A percentile compares a stretch with the other conserved stretches of the same genome.
Conservation (phyloP, 768 basidiomycete species). For the Leucosporidium yakuticum region DNA sequence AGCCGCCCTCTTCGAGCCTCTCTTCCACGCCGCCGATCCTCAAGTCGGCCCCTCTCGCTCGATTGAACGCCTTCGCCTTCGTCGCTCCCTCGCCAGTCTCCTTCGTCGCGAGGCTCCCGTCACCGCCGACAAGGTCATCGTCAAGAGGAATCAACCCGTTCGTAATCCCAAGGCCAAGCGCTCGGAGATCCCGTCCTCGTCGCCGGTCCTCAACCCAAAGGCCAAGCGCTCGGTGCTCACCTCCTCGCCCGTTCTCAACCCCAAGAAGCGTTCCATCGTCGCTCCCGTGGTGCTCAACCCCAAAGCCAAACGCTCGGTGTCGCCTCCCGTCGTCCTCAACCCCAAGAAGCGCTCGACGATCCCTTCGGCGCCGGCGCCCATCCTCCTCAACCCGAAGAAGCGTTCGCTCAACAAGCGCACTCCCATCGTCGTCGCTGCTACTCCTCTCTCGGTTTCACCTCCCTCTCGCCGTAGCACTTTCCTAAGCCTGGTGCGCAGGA, state of each 20-base stretch:
- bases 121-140: too few relatives aligned
- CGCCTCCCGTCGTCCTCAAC: conserved; percentile 1
- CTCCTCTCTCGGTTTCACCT: conserved; percentile 12
- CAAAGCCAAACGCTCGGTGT: conserved; percentile 4
- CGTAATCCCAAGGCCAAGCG: conserved; percentile 25
- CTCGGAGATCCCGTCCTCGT: not conserved
- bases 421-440: conserved; percentile 8
- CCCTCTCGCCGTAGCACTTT: conserved; percentile 1
- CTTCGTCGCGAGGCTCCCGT: not conserved
- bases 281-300: conserved; percentile 8
- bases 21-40: conserved; percentile 23
- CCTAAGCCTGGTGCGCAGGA: too few relatives aligned
- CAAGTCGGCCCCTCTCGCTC: conserved; percentile 26
- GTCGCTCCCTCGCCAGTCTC: conserved; percentile 8
- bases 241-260: not conserved
- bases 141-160: not conserved
- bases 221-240: not conserved
- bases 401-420: conserved; percentile 21
- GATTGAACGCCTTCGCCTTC: conserved; percentile 32
- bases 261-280: conserved; percentile 2
- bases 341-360: conserved; percentile 2
- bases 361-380: not conserved
- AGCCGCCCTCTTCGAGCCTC: conserved; percentile 12
- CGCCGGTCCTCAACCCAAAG: conserved; percentile 4
- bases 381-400: conserved; percentile 20